These are phyloP conservation scores for Ceratobasidium sp. DNA, from an alignment of 1,284 basidiomycete species.

Conservation along the genomic window DNA sequence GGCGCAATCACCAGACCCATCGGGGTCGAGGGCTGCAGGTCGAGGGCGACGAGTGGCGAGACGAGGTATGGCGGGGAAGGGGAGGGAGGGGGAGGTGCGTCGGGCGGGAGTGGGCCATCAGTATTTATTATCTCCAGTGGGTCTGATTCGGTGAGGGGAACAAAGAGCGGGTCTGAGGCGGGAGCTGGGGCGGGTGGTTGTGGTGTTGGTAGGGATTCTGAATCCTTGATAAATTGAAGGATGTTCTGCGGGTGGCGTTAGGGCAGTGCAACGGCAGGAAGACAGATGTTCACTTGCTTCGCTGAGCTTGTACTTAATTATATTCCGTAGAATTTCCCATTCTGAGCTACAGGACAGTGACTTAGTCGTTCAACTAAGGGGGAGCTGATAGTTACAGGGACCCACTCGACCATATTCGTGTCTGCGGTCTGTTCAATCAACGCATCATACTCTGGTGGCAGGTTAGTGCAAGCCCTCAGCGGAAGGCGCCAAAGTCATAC, in stretches of 20 bases:
- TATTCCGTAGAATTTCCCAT: conserved; percentile 77
- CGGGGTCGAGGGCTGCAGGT: conserved; percentile 53
- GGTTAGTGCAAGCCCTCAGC: conserved; percentile 19
- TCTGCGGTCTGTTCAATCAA: conserved; percentile 74
- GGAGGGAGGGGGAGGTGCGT: conserved; percentile 47
- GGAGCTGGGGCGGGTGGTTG: conserved; percentile 54
- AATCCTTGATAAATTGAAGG: conserved; percentile 63
- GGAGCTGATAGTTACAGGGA: conserved; percentile 49
- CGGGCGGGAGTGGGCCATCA: conserved; percentile 36
- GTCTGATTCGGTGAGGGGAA: conserved; percentile 56
- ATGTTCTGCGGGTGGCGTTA: conserved; percentile 65
- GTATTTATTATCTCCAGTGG: conserved; percentile 37
- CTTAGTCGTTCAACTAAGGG: not conserved
- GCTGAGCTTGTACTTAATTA: conserved; percentile 74
- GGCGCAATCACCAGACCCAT: conserved; percentile 83
- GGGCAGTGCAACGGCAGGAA: conserved; percentile 46
- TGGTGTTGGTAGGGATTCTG: conserved; percentile 49
- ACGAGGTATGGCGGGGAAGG: conserved; percentile 44
- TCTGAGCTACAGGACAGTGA: conserved; percentile 65
- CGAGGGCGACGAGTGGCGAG: conserved; percentile 52
- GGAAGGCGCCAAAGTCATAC: conserved; percentile 53
- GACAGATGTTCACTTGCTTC: conserved; percentile 60
- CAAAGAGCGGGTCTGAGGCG: conserved; percentile 57
- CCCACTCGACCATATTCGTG: conserved; percentile 75
- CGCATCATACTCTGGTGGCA: conserved; percentile 67